These are phyloP conservation scores for Theobroma cacao DNA, from an alignment of 345 rosid species.

Conservation along the genomic window DNA sequence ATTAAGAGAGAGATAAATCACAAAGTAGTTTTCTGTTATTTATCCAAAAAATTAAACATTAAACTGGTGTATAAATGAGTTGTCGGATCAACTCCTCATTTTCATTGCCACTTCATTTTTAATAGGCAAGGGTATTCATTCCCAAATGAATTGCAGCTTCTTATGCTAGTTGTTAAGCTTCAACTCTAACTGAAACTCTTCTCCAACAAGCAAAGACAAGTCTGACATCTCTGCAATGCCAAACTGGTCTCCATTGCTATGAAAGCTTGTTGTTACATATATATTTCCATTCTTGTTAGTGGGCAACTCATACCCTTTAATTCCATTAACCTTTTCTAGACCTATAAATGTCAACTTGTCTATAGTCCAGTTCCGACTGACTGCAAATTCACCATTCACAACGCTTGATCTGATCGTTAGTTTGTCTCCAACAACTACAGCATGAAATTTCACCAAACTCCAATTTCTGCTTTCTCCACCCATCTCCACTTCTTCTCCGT, in stretches of 20 bases:
- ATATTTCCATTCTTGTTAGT: background rate
- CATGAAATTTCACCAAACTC: constrained; percentile 46
- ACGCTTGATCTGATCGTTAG: constrained; percentile 36
- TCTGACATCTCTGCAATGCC: constrained; percentile 28
- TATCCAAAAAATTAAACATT: too few species aligned
- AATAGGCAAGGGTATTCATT: too few species aligned
- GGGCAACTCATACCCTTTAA: constrained; percentile 24
- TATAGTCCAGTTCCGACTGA: constrained; percentile 41
- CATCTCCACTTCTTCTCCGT: constrained; percentile 53
- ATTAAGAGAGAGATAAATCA: too few species aligned
- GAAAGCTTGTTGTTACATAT: constrained; percentile 9
- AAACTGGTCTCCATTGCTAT: constrained; percentile 23
- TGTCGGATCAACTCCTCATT: too few species aligned
- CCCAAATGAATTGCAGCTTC: too few species aligned
- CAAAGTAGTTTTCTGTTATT: too few species aligned
- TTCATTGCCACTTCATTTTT: too few species aligned
- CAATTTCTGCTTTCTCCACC: constrained; percentile 49
- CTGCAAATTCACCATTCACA: constrained; percentile 45
- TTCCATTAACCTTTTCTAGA: constrained; percentile 23
- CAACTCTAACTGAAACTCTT: constrained; percentile 43
- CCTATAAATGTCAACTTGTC: constrained; percentile 53
- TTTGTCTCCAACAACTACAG: constrained; percentile 20
- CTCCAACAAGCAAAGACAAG: constrained; percentile 34
- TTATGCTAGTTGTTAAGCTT: constrained; percentile 6
- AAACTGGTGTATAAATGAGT: too few species aligned